Conservation (phyloP, 2,329 filamentous ascomycete genomes). For the Juglanconis juglandina region DNA sequence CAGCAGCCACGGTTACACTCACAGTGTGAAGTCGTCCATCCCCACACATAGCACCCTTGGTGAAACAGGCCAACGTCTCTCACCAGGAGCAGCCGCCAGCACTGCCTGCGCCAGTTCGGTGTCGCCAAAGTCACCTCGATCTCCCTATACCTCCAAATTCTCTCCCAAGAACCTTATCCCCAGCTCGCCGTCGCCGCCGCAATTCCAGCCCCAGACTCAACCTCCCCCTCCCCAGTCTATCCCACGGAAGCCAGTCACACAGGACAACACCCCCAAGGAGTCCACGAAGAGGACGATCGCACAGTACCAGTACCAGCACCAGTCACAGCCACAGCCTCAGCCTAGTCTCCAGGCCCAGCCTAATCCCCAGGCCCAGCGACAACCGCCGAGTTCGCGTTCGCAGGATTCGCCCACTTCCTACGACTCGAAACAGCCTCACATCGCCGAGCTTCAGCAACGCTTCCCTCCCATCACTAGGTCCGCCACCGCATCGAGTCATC, state of each 20-base stretch:
- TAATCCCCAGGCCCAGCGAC: background rate
- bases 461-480: slow-evolving; percentile 29
- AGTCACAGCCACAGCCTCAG: background rate
- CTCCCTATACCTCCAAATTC: slow-evolving; percentile 46
- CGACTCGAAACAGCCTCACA: slow-evolving; percentile 24
- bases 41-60: slow-evolving; percentile 24
- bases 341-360: background rate
- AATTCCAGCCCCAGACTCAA: background rate
- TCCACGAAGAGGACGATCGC: slow-evolving; percentile 15
- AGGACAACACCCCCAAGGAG: slow-evolving; percentile 13
- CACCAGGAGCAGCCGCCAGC: slow-evolving; percentile 21
- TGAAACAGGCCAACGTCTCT: slow-evolving; percentile 23
- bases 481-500: slow-evolving; percentile 16
- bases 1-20: background rate
- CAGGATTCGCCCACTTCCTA: slow-evolving; percentile 7
- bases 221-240: background rate
- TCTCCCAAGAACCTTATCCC: slow-evolving; percentile 31
- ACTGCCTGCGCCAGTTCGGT: slow-evolving; percentile 31
- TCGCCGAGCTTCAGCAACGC: slow-evolving; percentile 30
- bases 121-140: slow-evolving; percentile 42
- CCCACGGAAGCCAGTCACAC: background rate
- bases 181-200: slow-evolving; percentile 6
- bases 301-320: background rate
- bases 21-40: slow-evolving; percentile 4
- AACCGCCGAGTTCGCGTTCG: background rate